Evolutionary conservation across 129 eudicot genomes (phyloP).

Genomic region (Smallanthus sonchifolius): DNA sequence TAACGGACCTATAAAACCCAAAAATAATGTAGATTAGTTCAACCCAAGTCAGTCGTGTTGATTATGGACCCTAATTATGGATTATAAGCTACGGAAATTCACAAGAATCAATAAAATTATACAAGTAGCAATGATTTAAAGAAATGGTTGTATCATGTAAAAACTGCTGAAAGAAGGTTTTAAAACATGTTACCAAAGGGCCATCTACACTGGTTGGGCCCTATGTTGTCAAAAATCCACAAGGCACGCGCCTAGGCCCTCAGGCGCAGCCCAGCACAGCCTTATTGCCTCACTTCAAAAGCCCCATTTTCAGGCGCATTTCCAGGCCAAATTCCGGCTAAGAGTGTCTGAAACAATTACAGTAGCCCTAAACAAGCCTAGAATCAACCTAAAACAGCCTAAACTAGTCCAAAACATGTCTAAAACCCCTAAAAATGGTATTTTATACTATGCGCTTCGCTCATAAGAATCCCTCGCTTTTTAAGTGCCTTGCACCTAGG

Average conservation of each 20-base stretch:
- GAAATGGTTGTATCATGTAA: too few relatives aligned
- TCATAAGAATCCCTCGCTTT: neutral
- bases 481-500: neutral
- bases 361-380: neutral
- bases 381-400: neutral
- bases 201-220: too few relatives aligned
- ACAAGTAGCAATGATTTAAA: neutral
- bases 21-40: neutral
- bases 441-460: neutral
- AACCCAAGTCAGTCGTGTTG: neutral
- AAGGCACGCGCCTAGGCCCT: too few relatives aligned
- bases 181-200: too few relatives aligned
- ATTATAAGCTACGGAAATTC: neutral
- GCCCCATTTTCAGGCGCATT: neutral
- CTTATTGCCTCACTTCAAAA: too few relatives aligned
- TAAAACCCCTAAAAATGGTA: neutral
- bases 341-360: neutral
- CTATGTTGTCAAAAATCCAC: too few relatives aligned
- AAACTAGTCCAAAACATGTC: neutral
- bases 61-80: neutral
- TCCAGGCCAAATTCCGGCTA: neutral
- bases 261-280: too few relatives aligned
- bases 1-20: slow-evolving; percentile 67
- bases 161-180: too few relatives aligned
- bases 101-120: neutral